Conservation (phyloP, 257 asterid genomes). For the Lycium barbarum region DNA sequence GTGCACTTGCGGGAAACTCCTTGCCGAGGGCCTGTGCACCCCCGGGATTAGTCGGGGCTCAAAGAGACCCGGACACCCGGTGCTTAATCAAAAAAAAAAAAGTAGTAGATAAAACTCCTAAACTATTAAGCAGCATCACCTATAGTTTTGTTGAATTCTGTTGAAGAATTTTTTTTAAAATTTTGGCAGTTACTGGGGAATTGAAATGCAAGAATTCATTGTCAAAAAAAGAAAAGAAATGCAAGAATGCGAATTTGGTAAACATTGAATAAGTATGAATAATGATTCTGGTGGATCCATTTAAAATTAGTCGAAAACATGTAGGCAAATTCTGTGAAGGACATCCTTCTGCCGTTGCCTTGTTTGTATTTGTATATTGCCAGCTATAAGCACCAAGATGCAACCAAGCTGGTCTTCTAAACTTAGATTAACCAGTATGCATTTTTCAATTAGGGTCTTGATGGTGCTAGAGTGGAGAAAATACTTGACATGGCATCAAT, state of each 20-base stretch:
- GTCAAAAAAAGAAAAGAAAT: too few species aligned
- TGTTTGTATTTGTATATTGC: background rate
- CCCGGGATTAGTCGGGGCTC: too few species aligned
- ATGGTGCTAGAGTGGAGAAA: slow-evolving; percentile 96
- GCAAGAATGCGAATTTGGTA: background rate
- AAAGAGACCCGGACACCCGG: too few species aligned
- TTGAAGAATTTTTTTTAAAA: background rate
- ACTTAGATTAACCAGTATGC: background rate
- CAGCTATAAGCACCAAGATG: background rate
- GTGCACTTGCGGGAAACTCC: too few species aligned
- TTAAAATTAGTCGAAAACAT: background rate
- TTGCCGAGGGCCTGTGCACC: too few species aligned
- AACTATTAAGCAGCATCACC: background rate
- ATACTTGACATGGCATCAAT: slow-evolving; percentile 96
- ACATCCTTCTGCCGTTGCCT: background rate
- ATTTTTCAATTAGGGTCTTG: slow-evolving; percentile 61
- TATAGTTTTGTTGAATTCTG: background rate
- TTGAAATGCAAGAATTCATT: background rate
- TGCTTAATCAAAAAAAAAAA: too few species aligned
- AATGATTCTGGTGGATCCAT: background rate
- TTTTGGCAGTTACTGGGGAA: background rate
- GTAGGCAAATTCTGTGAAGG: background rate
- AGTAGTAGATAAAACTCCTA: too few species aligned
- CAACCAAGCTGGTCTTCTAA: background rate
- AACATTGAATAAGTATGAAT: background rate